Evolutionary conservation across 148 eudicot genomes (phyloP), one percentile per base, ranked within the genome.

Genomic region (Rhododendron kiyosumense): DNA sequence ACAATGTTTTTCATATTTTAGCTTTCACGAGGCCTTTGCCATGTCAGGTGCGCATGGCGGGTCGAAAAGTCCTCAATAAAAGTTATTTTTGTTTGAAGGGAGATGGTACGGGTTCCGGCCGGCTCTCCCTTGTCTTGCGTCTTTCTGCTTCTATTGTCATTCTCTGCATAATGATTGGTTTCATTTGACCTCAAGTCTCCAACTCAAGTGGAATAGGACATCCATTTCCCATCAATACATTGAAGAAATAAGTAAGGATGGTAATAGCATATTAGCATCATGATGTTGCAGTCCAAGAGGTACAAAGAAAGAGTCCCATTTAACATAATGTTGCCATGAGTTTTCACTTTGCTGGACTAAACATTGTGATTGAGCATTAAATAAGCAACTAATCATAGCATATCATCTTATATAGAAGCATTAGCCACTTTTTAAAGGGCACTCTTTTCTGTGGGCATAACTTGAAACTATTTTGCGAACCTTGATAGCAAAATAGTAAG

Each of bases 21-120:
- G 80, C 24, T 85, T 80, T 87, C 65, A 54, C 13, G 10, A 61
- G 94, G 63, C 94, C 94, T 92, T 92, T 92, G 94, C 94, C 94
- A 92, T 91, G 91, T 87, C 85, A 79, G 94, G 94, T 92, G 94
- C 90, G 94, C 90, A 75, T 92, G 94, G 94, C 92, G 88, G 94
- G 94, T 90, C 90, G 78, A 71, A 24, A 65, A 82, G 4, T 45
- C 17, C 54, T 38, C 84, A 88, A 85, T 86, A 88, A 91, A 87
- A 75, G 11, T 8, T 24, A 49, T 85, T 89, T 88, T 87, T 46
- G 87, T 84, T 85, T 89, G 10, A 83, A 81, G 88, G 93, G 95
- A 91, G 94, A 91, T 88, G 97, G 95, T 65, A 93, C 90, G 93
- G 94, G 86, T 86, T 90, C 30, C 83, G 89, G 90, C 95, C 89